A percentile compares a stretch with the other conserved stretches of the same genome.
These are phyloP conservation scores for Xylariaceae sp. DNA, from an alignment of 2,329 filamentous ascomycete species.

Conservation along the genomic window DNA sequence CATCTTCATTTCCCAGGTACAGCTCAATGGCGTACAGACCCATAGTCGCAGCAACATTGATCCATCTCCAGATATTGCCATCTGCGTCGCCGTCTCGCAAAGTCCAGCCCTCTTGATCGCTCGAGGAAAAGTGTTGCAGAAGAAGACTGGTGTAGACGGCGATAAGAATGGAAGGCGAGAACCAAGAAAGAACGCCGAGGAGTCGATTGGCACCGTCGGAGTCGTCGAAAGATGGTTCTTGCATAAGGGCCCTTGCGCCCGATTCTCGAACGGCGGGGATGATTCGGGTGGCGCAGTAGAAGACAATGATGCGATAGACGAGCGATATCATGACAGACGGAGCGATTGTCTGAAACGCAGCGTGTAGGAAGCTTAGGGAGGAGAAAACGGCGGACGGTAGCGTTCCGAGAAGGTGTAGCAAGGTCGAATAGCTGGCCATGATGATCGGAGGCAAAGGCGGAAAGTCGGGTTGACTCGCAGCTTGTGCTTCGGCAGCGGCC, in stretches of 20 bases:
- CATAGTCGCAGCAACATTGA: conserved; percentile 89
- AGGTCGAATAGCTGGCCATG: conserved; percentile 95
- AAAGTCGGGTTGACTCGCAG: conserved; percentile 72
- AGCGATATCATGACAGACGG: conserved; percentile 95
- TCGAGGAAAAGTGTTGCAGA: conserved; percentile 90
- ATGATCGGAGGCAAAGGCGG: conserved; percentile 96
- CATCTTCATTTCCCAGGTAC: conserved; percentile 79
- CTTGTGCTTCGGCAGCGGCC: conserved; percentile 49
- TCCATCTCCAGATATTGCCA: conserved; percentile 88
- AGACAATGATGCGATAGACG: conserved; percentile 88
- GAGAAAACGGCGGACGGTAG: conserved; percentile 83
- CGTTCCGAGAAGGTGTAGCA: conserved; percentile 78
- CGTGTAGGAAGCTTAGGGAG: conserved; percentile 80
- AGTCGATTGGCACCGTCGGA: conserved; percentile 77
- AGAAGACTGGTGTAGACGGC: conserved; percentile 94
- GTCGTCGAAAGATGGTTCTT: conserved; percentile 84
- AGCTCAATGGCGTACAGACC: conserved; percentile 85
- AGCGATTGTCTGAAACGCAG: conserved; percentile 92
- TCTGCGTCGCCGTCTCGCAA: conserved; percentile 78
- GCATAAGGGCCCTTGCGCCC: conserved; percentile 76
- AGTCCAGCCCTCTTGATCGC: conserved; percentile 75
- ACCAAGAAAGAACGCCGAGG: conserved; percentile 84
- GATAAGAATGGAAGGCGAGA: conserved; percentile 90
- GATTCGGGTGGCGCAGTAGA: conserved; percentile 93
- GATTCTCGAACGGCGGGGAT: conserved; percentile 90